Evolutionary conservation across 768 basidiomycete genomes (phyloP), one percentile per base, ranked within the genome.

Genomic region (Boletus rex-veris): DNA sequence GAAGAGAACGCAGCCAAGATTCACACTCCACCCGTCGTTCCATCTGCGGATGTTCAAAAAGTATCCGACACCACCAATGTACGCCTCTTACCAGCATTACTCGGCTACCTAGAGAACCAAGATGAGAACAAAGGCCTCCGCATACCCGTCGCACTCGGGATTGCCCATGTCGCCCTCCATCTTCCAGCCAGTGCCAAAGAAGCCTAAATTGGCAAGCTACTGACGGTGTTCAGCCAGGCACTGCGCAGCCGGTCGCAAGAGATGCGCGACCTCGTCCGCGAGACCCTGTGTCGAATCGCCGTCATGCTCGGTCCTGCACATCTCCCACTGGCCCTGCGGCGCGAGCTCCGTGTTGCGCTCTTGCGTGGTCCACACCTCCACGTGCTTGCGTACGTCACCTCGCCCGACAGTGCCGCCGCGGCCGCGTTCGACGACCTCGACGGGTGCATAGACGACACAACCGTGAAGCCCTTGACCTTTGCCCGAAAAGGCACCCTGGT

Each of bases 191-290:
- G 76, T 1, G 71, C 75, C 0, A 81, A 85, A 10, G 80, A 86
- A 33, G 74, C 81, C 0, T 92, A 97, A 58, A 79, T 94, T 21
- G 73, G 81, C 0, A 81, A 86, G 26, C 74, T 98, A 12, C 65
- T 98, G 55, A 98, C 92, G 2, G 82, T 88, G 21, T 80, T 98
- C 51, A 84, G 88, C 61, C 96, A 98, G 64, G 86, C 89, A 36
- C 76, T 99, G 38, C 88, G 92, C n/a, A 97, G 92, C 68, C 88
- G 83, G 60, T 93, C 93, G 14, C 92, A 95, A 65, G 94, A 98
- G 60, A 92, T 91, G 1, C 78, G 97, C 54, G 93, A 97, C 62
- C 77, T 95, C 36, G 82, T 86, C 7, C 80, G 92, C 14, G 90
- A 93, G 47, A 88, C 92, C 0, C 71, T 97, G 7, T 86, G 84